phyloP scores from a whole-genome alignment of 495 filamentous ascomycete genomes.

The Daldinia caldariorum region DNA sequence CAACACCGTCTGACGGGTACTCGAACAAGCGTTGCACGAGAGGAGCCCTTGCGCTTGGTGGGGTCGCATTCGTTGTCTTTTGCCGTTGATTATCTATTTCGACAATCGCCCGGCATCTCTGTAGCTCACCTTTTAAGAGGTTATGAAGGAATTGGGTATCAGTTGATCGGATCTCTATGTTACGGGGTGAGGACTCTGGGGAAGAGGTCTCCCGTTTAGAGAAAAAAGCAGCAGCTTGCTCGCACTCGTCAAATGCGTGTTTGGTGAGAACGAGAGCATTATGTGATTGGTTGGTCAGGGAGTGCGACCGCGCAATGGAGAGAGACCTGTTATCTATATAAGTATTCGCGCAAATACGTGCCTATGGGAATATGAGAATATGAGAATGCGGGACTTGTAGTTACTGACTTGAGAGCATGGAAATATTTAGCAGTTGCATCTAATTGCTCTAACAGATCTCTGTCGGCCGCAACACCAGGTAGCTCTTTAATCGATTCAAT shows the following conservation, averaged over 20 bases:
- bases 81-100: constrained; percentile 72
- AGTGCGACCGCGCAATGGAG: constrained; percentile 85
- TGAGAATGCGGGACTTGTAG: background rate
- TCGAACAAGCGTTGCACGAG: constrained; percentile 77
- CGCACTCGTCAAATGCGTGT: constrained; percentile 69
- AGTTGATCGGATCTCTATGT: constrained; percentile 68
- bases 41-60: constrained; percentile 51
- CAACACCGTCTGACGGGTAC: constrained; percentile 72
- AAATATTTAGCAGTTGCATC: constrained; percentile 85
- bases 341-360: constrained; percentile 5
- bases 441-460: constrained; percentile 76
- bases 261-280: constrained; percentile 87
- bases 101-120: constrained; percentile 82
- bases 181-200: constrained; percentile 47
- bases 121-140: constrained; percentile 72
- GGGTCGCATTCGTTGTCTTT: constrained; percentile 47
- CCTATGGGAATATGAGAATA: background rate
- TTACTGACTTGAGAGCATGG: constrained; percentile 79
- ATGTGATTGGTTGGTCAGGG: constrained; percentile 72
- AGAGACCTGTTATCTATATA: constrained; percentile 68
- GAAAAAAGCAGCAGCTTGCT: constrained; percentile 51
- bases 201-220: constrained; percentile 40
- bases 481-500: constrained; percentile 90
- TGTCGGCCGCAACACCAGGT: constrained; percentile 89
- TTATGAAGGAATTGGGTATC: constrained; percentile 66